Evolutionary conservation across 2,329 filamentous ascomycete genomes (phyloP), one percentile per base, ranked within the genome.

Genomic region (Paramyrothecium roridum): DNA sequence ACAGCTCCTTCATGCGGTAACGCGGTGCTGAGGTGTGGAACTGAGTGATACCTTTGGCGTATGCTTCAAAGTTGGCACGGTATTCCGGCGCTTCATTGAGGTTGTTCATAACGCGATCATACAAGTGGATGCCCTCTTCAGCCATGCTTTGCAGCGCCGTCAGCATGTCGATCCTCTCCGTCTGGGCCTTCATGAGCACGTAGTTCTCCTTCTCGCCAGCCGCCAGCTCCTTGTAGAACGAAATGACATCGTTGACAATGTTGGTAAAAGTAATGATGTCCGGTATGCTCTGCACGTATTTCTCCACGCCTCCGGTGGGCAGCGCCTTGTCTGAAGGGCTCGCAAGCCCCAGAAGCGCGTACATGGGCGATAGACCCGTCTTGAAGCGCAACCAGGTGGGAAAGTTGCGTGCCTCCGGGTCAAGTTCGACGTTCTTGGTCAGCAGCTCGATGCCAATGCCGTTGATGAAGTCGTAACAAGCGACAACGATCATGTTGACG

Each of bases 391-490:
- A 19, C 55, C 55, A 57, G 43, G 54, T 53, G 11, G 55, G 55
- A 34, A 57, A 57, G 13, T 47, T 47, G 20, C 49, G 48, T 10
- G 55, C 52, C 7, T 54, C n/a, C 21, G 16, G 34, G 33, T 52
- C 40, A 3, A 55, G 8, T 8, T 52, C 8, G 50, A 26, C 43
- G 12, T 55, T 43, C n/a, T 48, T 19, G 17, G 50, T 55, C 40
- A 55, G 23, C 45, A 55, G 26, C 54, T 55, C 54, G 47, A 55
- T 63, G 22, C 57, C 60, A 6, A 63, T 43, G 40, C 59, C 61
- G 26, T 63, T 59, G 50, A 63, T 45, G 53, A 62, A 63, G 16
- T 60, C 62, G 40, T 61, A 58, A 17, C 61, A 63, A 3, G 59
- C 61, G 16, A 58, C 53, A 17, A 53, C 52, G 20, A 60, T 43